Percentiles rank a stretch among this genome's conserved stretches.
Conservation (phyloP, 139 green algal species). For the Diplosphaera chodatii region DNA sequence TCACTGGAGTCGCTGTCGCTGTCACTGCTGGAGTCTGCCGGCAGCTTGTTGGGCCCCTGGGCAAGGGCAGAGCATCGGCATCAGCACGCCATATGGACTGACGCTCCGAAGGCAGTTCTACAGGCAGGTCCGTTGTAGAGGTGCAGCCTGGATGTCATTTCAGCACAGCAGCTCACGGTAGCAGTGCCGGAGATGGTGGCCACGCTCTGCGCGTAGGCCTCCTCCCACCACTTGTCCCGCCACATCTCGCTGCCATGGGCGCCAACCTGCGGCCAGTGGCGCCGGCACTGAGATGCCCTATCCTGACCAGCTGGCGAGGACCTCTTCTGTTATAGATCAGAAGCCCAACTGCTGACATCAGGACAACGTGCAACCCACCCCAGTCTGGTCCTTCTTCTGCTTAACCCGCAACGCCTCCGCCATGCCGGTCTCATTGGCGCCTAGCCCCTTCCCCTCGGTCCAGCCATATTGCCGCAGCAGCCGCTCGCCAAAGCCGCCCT, state of each 20-base stretch:
- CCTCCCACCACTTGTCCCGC: slow-evolving; percentile 73
- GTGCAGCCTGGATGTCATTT: no score
- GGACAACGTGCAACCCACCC: slow-evolving; percentile 36
- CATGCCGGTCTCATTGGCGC: slow-evolving; percentile 61
- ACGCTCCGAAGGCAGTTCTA: no score
- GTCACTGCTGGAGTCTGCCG: neutral
- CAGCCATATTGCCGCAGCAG: slow-evolving; percentile 79
- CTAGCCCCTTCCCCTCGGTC: slow-evolving; percentile 69
- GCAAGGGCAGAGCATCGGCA: no score
- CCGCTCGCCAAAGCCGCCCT: slow-evolving; percentile 72
- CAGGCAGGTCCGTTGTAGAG: no score
- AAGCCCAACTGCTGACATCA: neutral
- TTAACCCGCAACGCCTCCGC: slow-evolving; percentile 68
- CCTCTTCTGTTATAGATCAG: no score
- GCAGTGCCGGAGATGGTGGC: neutral
- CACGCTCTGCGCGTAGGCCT: slow-evolving; percentile 42
- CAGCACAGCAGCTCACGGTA: neutral
- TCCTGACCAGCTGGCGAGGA: no score
- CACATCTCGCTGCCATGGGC: slow-evolving; percentile 45
- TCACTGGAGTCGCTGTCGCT: slow-evolving; percentile 9
- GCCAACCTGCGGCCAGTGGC: slow-evolving; percentile 63
- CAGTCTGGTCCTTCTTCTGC: slow-evolving; percentile 76
- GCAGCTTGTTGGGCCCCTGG: no score
- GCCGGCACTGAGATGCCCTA: no score
- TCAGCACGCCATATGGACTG: no score